Evolutionary conservation across 768 basidiomycete genomes (phyloP).

Genomic region (Xerocomellus intermedius): DNA sequence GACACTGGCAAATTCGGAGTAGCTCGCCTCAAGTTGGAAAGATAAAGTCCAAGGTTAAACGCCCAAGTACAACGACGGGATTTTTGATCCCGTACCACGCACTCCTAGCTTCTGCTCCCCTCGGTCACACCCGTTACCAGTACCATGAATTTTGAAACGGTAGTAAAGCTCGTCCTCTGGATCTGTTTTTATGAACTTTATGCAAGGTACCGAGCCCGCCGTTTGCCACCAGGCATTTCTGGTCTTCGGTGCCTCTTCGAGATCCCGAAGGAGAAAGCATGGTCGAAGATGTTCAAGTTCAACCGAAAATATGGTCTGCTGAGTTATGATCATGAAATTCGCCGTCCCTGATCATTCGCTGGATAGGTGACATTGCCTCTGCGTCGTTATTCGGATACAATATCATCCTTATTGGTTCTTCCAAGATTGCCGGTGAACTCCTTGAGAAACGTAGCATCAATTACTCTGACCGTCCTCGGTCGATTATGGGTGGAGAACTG

Average conservation of each 20-base stretch:
- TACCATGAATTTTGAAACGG: no score
- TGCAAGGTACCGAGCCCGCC: neutral
- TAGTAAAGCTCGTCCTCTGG: neutral
- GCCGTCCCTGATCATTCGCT: neutral
- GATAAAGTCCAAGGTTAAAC: no score
- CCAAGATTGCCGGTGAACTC: slow-evolving; percentile 39
- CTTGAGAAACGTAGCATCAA: slow-evolving; percentile 44
- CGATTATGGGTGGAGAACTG: slow-evolving; percentile 16
- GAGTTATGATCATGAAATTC: neutral
- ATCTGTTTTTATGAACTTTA: slow-evolving; percentile 3
- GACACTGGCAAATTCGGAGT: no score
- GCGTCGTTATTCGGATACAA: slow-evolving; percentile 25
- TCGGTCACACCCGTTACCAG: no score
- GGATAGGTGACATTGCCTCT: slow-evolving; percentile 15
- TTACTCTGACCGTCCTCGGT: slow-evolving; percentile 35
- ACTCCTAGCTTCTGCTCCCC: no score
- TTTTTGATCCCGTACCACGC: no score
- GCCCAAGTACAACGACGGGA: no score
- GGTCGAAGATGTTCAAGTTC: slow-evolving; percentile 11
- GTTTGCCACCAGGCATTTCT: slow-evolving; percentile 15
- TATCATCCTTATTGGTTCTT: slow-evolving; percentile 44
- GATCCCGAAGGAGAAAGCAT: slow-evolving; percentile 9
- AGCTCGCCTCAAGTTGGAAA: no score
- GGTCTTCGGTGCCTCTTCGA: slow-evolving; percentile 12
- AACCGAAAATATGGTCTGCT: slow-evolving; percentile 12